Evolutionary conservation across 768 basidiomycete species (phyloP).

Genomic region (Guyanaporus albipodus): DNA sequence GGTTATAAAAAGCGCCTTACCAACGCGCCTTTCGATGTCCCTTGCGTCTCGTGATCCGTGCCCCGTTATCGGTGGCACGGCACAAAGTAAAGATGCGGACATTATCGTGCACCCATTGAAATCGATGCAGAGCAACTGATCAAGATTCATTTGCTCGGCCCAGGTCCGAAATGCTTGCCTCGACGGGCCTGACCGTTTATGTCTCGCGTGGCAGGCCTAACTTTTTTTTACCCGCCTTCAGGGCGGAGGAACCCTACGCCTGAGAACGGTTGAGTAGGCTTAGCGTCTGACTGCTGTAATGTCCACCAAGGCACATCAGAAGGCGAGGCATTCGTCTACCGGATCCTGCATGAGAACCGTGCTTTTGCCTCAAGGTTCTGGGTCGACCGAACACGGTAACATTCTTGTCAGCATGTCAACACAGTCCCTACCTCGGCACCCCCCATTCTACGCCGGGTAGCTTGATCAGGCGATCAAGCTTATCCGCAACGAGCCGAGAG

Average conservation of each 20-base stretch:
- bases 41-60: constrained; percentile 1
- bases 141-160: too few species aligned
- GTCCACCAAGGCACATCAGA: constrained; percentile 5
- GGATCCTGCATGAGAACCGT: constrained; percentile 21
- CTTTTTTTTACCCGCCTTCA: neutral
- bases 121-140: too few species aligned
- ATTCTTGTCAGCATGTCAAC: constrained; percentile 11
- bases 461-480: constrained; percentile 14
- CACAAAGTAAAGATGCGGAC: neutral
- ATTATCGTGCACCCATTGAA: neutral
- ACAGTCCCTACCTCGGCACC: constrained; percentile 4
- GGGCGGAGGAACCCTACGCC: constrained; percentile 1
- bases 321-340: constrained; percentile 4
- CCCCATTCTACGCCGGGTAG: neutral
- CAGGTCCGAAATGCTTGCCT: too few species aligned
- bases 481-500: neutral
- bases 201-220: constrained; percentile 2
- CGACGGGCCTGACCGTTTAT: neutral
- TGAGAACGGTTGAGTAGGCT: constrained; percentile 11
- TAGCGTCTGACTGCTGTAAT: constrained; percentile 5
- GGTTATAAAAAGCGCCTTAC: neutral
- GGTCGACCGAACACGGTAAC: constrained; percentile 12
- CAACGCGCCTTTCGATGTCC: neutral
- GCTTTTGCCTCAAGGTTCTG: constrained; percentile 14
- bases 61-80: neutral